Base-by-base conservation (phyloP, 1,139 yeast species). In the Blastobotrys elegans region DNA sequence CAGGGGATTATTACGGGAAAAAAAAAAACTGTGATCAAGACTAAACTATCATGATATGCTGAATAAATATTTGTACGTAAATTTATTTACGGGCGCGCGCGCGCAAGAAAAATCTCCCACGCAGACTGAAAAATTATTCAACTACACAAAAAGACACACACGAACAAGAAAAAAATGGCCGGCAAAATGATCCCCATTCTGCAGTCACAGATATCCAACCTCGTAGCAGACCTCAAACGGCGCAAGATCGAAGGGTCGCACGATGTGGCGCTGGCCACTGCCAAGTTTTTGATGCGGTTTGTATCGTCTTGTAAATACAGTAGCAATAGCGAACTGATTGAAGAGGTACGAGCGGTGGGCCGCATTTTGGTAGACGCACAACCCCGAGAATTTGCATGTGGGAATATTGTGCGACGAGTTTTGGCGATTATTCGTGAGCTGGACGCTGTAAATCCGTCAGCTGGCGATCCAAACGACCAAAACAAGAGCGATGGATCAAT, bases 251-350 rank as follows among this genome's bases (percentile, higher is more conserved):
- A 73, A 5, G 92, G 88, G 1, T 85, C 95, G 29, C 81, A 82
- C 59, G 75, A 73, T 26, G 86, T 88, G 44, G 97, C 97, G 1
- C 71, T 88, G 43, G 92, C 86, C 50, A 86, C 96, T 6, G 83
- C 96, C 16, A 95, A 88, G 57, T 72, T 92, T 46, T 69, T 92
- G 55, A 84, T 88, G 80, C 77, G 96, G 64, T 94, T 88, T 43
- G 83, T 90, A 18, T 87, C 97, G 0, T 86, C 88, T 2, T 88
- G 92, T 3, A 75, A 96, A 62, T 92, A 97, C 97, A 72, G 79
- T 38, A 79, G 81, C 50, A 79, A 87, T 8, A 81, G 78, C 51
- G 89, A 86, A 53, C 73, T 92, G 55, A 80, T 90, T 40, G 68
- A 68, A 17, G 80, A 84, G 50, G 80, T 92, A 53, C 79, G 94